Evolutionary conservation across 441 rosid species (phyloP), one percentile per base, ranked within the genome.

Genomic region (Adansonia gregorii): DNA sequence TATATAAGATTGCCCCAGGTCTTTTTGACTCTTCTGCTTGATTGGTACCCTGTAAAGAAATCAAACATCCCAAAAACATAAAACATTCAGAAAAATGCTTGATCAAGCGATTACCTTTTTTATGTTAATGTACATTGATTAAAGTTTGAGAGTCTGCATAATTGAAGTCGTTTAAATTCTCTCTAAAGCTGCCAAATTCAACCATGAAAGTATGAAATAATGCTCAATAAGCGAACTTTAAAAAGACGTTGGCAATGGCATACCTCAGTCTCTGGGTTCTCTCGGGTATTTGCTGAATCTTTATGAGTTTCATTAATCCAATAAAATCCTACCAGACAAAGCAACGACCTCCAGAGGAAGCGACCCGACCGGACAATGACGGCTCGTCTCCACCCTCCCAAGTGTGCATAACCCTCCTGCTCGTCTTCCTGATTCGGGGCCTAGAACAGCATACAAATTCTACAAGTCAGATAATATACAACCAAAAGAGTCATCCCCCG

Each of bases 381-480:
- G 58, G 81, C 82, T 77, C 99, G 73, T 83, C 94, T 86, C 99
- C 99, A 96, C 63, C 99, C 98, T 41, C 87, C 88, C 95, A 96
- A 75, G 75, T 96, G 97, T 17, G 98, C 99, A 77, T 90, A 96
- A 83, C 92, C 96, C 87, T 94, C 98, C 89, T 92, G 98, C 79
- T 84, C 94, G 79, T 88, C 92, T 27, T 80, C 93, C 67, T 92
- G 88, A 78, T 91, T 89, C 35, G 98, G 98, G 49, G 87, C 82
- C 52, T 87, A 92, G 73, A 92, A 91, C 5, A 89, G 78, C 76
- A 98, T 96, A 65, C 97, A 96, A 20, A 90, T 60, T 86, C 91
- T 87, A 78, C 98, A 94, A 49, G 94, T 82, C 88, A 87, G 67
- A 86, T 93, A 94, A 75, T 94, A 93, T 6, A 88, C 51, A 59